phyloP scores from a whole-genome alignment of 2,329 filamentous ascomycete genomes.

The Pleochaeta shiraiana region DNA sequence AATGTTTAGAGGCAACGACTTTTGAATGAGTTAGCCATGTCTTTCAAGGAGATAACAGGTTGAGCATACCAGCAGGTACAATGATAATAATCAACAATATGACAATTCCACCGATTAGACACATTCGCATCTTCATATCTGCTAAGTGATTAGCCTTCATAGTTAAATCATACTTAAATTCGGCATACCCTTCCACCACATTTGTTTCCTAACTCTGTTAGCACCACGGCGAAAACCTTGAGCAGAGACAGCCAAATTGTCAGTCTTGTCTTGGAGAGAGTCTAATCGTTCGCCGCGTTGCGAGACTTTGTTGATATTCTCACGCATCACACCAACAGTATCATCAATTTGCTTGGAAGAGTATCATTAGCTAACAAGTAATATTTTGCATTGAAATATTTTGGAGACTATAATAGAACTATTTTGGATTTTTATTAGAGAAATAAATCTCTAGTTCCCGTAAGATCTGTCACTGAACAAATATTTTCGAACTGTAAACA shows the following conservation, averaged over 20 bases:
- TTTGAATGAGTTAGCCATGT: conserved; percentile 9
- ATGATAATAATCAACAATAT: conserved; percentile 87
- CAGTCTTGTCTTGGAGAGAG: conserved; percentile 78
- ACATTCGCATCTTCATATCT: conserved; percentile 99
- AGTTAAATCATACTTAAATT: not conserved
- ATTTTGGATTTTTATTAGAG: not conserved
- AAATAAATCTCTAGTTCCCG: not conserved
- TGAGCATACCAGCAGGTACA: conserved; percentile 60
- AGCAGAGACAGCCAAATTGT: conserved; percentile 80
- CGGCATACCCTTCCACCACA: conserved; percentile 69
- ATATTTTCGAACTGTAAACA: too few species aligned
- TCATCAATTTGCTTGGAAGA: conserved; percentile 75
- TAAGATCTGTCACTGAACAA: not conserved
- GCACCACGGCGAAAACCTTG: conserved; percentile 92
- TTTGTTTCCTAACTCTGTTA: conserved; percentile 89
- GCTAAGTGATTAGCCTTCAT: not conserved
- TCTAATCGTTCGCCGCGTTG: conserved; percentile 82
- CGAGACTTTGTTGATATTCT: conserved; percentile 94
- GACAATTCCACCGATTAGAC: conserved; percentile 76
- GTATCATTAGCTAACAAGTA: conserved; percentile 12
- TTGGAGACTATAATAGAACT: not conserved
- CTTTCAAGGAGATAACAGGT: not conserved
- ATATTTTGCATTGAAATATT: not conserved
- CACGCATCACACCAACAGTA: conserved; percentile 83
- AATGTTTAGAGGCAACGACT: conserved; percentile 25